Evolutionary conservation across 2,329 filamentous ascomycete species (phyloP).

Genomic region (Sporothrix curviconia): DNA sequence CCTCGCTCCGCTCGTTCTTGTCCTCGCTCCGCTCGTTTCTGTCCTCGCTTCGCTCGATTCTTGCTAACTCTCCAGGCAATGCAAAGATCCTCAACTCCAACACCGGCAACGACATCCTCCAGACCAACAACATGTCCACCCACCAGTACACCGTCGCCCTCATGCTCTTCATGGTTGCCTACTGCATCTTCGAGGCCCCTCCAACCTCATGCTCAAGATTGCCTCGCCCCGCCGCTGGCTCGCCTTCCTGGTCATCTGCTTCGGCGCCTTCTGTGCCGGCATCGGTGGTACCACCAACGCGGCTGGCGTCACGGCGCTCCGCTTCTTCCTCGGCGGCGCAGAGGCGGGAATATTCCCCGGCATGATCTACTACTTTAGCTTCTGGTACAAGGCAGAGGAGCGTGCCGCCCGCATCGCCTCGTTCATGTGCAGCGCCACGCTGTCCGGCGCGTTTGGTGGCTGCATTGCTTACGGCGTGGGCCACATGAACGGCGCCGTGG

Average conservation of each 20-base stretch:
- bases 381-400: slow-evolving; percentile 68
- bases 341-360: slow-evolving; percentile 48
- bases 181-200: slow-evolving; percentile 55
- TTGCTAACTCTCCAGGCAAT: slow-evolving; percentile 33
- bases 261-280: slow-evolving; percentile 61
- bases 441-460: slow-evolving; percentile 64
- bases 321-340: slow-evolving; percentile 56
- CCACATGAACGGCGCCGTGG: slow-evolving; percentile 60
- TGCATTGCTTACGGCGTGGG: slow-evolving; percentile 63
- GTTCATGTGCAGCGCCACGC: slow-evolving; percentile 62
- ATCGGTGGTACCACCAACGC: slow-evolving; percentile 60
- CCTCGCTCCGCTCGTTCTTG: background rate
- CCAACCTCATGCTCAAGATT: slow-evolving; percentile 60
- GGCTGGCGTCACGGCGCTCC: slow-evolving; percentile 55
- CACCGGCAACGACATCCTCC: slow-evolving; percentile 54
- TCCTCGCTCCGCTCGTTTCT: background rate
- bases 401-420: slow-evolving; percentile 64
- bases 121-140: slow-evolving; percentile 54
- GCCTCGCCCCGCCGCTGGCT: slow-evolving; percentile 57
- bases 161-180: slow-evolving; percentile 56
- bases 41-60: background rate
- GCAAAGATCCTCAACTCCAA: slow-evolving; percentile 59
- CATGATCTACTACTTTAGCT: slow-evolving; percentile 54
- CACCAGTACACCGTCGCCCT: slow-evolving; percentile 55
- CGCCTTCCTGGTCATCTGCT: slow-evolving; percentile 58